A percentile compares a stretch with the other conserved stretches of the same genome.
phyloP scores from a whole-genome alignment of 2,329 filamentous ascomycete species.

The Teratosphaeria gauchensis region DNA sequence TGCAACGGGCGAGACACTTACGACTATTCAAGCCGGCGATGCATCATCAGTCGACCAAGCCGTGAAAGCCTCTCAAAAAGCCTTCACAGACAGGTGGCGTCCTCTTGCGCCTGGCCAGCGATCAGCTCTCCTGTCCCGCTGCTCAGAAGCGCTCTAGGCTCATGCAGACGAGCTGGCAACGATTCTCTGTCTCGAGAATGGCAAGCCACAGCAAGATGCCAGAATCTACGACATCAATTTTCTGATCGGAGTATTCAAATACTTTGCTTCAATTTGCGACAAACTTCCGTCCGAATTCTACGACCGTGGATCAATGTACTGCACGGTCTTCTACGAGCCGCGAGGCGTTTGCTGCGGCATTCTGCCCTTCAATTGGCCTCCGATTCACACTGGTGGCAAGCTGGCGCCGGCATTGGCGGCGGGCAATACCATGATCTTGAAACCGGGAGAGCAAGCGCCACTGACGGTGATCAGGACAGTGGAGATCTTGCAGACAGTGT shows the following conservation, averaged over 20 bases:
- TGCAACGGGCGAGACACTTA: slow-evolving; percentile 7
- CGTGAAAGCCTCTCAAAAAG: slow-evolving; percentile 7
- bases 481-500: slow-evolving; percentile 11
- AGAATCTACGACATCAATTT: slow-evolving; percentile 12
- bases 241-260: slow-evolving; percentile 14
- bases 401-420: slow-evolving; percentile 31
- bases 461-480: slow-evolving; percentile 14
- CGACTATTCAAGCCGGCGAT: slow-evolving; percentile 6
- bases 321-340: slow-evolving; percentile 7
- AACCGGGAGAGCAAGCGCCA: slow-evolving; percentile 17
- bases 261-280: slow-evolving; percentile 13
- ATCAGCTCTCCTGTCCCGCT: slow-evolving; percentile 5
- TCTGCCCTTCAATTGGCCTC: slow-evolving; percentile 16
- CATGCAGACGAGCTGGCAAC: slow-evolving; percentile 16
- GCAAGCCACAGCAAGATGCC: slow-evolving; percentile 16
- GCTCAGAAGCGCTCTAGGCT: slow-evolving; percentile 6
- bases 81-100: slow-evolving; percentile 6
- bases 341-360: slow-evolving; percentile 11
- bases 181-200: slow-evolving; percentile 18
- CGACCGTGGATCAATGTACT: slow-evolving; percentile 6
- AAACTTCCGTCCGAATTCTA: slow-evolving; percentile 11
- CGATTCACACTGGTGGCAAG: slow-evolving; percentile 29
- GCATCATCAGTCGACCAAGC: slow-evolving; percentile 4
- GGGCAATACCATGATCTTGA: slow-evolving; percentile 22
- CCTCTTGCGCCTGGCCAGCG: slow-evolving; percentile 2